Conservation (phyloP, 2,329 filamentous ascomycete species). For the Pseudogymnoascus sp. region DNA sequence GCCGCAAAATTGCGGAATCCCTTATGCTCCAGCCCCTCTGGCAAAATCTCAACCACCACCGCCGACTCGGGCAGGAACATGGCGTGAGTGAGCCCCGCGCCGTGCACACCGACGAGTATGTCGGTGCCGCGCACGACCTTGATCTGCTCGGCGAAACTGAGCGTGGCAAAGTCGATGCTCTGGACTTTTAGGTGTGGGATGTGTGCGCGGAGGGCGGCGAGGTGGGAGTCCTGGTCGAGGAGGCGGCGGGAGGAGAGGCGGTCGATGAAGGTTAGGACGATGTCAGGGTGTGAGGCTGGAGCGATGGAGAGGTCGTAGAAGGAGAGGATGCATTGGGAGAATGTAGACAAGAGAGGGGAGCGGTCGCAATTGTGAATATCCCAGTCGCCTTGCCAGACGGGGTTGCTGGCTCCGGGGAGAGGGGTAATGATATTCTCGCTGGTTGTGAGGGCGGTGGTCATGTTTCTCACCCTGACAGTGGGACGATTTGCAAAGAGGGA, state of each 20-base stretch:
- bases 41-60: conserved; percentile 37
- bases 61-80: conserved; percentile 32
- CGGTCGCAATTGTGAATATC: conserved; percentile 16
- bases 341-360: conserved; percentile 7
- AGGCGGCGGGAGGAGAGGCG: background rate
- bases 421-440: conserved; percentile 21
- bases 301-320: background rate
- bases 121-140: conserved; percentile 17
- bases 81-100: conserved; percentile 21
- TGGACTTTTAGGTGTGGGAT: conserved; percentile 15
- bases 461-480: background rate
- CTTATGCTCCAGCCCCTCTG: conserved; percentile 28
- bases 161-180: conserved; percentile 16
- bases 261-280: conserved; percentile 9
- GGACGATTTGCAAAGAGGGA: conserved; percentile 15
- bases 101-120: conserved; percentile 22
- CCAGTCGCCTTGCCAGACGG: conserved; percentile 27
- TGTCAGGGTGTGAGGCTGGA: background rate
- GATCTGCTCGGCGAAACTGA: conserved; percentile 20
- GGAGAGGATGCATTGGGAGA: conserved; percentile 8
- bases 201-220: background rate
- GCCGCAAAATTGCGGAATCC: conserved; percentile 36
- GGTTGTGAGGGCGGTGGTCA: background rate
- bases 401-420: conserved; percentile 23
- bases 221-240: background rate